Evolutionary conservation across 2,329 filamentous ascomycete species (phyloP).

Genomic region (Ophiostoma ips): DNA sequence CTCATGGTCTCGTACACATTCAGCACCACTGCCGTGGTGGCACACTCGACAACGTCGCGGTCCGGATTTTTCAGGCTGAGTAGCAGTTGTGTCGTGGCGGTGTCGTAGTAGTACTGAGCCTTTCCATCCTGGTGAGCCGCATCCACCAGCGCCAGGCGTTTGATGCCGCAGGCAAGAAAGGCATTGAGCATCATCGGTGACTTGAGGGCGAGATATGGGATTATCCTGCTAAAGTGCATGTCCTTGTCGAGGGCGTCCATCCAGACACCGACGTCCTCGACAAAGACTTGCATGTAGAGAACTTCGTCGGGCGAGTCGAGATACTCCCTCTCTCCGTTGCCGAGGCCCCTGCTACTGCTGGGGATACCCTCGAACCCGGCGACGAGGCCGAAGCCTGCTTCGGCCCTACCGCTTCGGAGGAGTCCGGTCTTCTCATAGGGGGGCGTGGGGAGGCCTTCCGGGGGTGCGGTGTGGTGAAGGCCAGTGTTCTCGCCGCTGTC

Average conservation of each 20-base stretch:
- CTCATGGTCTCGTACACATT: constrained; percentile 93
- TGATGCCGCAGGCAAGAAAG: constrained; percentile 75
- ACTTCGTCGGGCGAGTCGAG: constrained; percentile 66
- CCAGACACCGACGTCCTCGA: constrained; percentile 81
- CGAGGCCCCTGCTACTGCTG: neutral
- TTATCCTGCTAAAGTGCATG: constrained; percentile 71
- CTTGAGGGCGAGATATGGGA: constrained; percentile 71
- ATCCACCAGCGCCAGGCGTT: constrained; percentile 62
- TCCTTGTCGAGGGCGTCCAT: constrained; percentile 83
- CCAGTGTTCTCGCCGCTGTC: neutral
- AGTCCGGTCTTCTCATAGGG: constrained; percentile 24
- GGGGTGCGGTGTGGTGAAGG: neutral
- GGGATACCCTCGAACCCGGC: neutral
- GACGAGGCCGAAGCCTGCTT: neutral
- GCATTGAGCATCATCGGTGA: constrained; percentile 85
- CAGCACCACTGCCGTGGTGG: constrained; percentile 73
- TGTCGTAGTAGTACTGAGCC: constrained; percentile 63
- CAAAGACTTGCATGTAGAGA: constrained; percentile 81
- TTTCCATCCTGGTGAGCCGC: constrained; percentile 46
- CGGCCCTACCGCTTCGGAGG: neutral
- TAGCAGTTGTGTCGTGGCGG: constrained; percentile 65
- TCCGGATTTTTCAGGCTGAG: constrained; percentile 70
- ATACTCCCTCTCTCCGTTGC: constrained; percentile 38
- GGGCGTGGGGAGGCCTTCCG: constrained; percentile 26
- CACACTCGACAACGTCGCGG: constrained; percentile 70